phyloP scores from a whole-genome alignment of 306 rosid species.

The Clitoria ternatea region DNA sequence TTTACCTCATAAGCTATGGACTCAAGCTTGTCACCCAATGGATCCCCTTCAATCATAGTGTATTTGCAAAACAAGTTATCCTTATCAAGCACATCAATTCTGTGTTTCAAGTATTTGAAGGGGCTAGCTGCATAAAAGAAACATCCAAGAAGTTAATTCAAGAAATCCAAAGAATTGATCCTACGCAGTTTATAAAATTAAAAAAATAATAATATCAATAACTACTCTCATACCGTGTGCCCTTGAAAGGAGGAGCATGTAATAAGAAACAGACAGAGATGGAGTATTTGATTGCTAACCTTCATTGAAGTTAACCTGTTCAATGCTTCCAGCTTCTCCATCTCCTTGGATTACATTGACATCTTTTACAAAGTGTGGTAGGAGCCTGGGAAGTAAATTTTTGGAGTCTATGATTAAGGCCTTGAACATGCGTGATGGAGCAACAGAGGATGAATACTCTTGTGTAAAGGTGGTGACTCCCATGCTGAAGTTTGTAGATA shows the following conservation, averaged over 20 bases:
- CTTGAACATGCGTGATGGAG: constrained; percentile 51
- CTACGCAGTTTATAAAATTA: neutral
- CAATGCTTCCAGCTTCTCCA: constrained; percentile 66
- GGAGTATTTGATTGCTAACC: constrained; percentile 46
- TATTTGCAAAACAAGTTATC: constrained; percentile 55
- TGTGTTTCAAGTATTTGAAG: constrained; percentile 57
- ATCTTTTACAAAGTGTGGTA: constrained; percentile 58
- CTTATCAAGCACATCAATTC: constrained; percentile 50
- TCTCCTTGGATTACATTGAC: constrained; percentile 48
- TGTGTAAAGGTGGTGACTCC: constrained; percentile 49
- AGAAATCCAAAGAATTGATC: neutral
- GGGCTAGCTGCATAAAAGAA: constrained; percentile 42
- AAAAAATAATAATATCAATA: no score
- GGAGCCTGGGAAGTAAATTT: constrained; percentile 54
- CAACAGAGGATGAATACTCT: constrained; percentile 47
- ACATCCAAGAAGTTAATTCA: neutral
- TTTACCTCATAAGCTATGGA: constrained; percentile 56
- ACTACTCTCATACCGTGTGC: no score
- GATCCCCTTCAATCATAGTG: constrained; percentile 70
- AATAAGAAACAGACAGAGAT: no score
- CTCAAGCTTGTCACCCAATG: constrained; percentile 68
- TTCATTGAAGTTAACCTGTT: constrained; percentile 66
- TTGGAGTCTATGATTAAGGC: constrained; percentile 60
- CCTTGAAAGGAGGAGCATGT: no score
- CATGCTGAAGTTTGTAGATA: constrained; percentile 34